Conservation (phyloP, 176 grass and related monocot genomes). For the Lolium perenne region DNA sequence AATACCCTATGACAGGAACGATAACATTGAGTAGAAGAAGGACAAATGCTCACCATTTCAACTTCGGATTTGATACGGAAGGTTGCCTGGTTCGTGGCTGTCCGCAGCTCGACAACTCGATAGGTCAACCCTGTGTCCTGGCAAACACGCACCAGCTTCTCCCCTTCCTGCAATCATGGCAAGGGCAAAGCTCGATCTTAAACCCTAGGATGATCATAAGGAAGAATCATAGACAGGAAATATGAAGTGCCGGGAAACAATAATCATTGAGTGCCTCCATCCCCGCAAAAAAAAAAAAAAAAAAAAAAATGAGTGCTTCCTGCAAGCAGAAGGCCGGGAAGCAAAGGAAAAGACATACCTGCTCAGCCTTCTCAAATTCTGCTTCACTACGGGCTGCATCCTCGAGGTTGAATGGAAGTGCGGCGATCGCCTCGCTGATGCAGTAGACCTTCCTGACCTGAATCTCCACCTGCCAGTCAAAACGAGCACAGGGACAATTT, state of each 20-base stretch:
- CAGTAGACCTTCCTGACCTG: constrained; percentile 31
- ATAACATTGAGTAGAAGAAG: not conserved
- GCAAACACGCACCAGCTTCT: constrained; percentile 76
- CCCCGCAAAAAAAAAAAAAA: too few species aligned
- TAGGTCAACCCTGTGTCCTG: constrained; percentile 57
- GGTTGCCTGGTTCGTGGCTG: constrained; percentile 63
- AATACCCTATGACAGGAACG: too few species aligned
- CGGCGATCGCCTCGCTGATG: constrained; percentile 8
- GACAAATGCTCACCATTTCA: constrained; percentile 56
- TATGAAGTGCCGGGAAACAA: too few species aligned
- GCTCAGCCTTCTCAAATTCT: constrained; percentile 48
- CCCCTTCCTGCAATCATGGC: constrained; percentile 52
- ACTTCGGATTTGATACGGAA: constrained; percentile 75
- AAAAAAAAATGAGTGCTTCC: not conserved
- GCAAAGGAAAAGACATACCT: not conserved
- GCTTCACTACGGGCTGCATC: constrained; percentile 76
- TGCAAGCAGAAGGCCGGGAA: not conserved
- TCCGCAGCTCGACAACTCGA: constrained; percentile 59
- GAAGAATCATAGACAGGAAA: not conserved
- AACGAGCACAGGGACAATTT: not conserved
- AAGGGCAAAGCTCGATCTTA: not conserved
- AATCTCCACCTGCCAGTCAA: constrained; percentile 70
- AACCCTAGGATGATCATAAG: not conserved
- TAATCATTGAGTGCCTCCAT: too few species aligned
- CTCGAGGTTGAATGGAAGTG: constrained; percentile 78